phyloP scores from a whole-genome alignment of 2,329 filamentous ascomycete species.

The Monosporascus cannonballus region DNA sequence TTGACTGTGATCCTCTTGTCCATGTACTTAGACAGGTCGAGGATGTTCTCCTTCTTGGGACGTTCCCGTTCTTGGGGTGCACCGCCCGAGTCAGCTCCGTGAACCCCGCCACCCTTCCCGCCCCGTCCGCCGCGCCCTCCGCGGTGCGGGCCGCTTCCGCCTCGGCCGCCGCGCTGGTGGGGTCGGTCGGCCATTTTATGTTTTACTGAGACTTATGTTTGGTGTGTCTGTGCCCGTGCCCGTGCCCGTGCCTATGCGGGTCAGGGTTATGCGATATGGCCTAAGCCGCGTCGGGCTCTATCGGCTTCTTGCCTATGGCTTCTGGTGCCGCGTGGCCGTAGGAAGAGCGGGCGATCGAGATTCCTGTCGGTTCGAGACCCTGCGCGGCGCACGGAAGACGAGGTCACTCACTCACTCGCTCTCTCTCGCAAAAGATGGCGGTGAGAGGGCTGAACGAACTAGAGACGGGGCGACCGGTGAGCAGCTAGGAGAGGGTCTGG shows the following conservation, averaged over 20 bases:
- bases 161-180: conserved; percentile 41
- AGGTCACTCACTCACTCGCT: no score
- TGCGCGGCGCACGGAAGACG: not conserved
- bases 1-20: conserved; percentile 94
- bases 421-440: not conserved
- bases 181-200: conserved; percentile 45
- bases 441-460: not conserved
- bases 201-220: conserved; percentile 11
- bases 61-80: conserved; percentile 56
- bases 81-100: conserved; percentile 36
- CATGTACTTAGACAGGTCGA: conserved; percentile 93
- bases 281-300: not conserved
- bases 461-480: not conserved
- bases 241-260: not conserved
- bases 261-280: not conserved
- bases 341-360: not conserved
- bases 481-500: not conserved
- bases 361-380: not conserved
- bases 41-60: conserved; percentile 97
- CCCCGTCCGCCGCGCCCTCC: conserved; percentile 34
- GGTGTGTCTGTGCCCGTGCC: not conserved
- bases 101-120: conserved; percentile 29
- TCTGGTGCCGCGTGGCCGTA: not conserved
- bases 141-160: conserved; percentile 33
- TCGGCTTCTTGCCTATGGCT: not conserved